Percentiles rank a stretch among this genome's conserved stretches.
phyloP scores from a whole-genome alignment of 2,329 filamentous ascomycete genomes.

The Onygenales sp. region DNA sequence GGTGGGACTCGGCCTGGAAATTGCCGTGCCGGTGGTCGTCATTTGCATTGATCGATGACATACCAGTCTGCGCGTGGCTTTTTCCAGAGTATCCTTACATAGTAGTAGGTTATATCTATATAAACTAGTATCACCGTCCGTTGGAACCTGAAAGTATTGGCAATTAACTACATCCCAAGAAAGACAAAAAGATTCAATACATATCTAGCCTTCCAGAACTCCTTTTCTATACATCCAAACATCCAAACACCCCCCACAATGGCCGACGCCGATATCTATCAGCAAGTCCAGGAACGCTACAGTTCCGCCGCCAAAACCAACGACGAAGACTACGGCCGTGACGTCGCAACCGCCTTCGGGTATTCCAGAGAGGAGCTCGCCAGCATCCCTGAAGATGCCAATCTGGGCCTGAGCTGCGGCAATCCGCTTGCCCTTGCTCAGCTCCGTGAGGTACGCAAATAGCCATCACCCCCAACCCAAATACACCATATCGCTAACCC shows the following conservation, averaged over 20 bases:
- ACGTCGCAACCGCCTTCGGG: conserved; percentile 44
- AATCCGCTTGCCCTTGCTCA: conserved; percentile 44
- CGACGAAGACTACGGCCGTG: conserved; percentile 26
- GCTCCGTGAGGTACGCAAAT: conserved; percentile 30
- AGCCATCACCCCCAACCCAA: neutral
- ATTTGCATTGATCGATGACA: neutral
- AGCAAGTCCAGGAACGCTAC: conserved; percentile 13
- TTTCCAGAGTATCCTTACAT: no score
- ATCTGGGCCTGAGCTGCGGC: conserved; percentile 46
- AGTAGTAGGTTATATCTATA: no score
- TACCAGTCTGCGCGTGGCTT: no score
- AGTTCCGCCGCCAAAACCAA: conserved; percentile 20
- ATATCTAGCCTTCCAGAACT: neutral
- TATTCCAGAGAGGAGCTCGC: conserved; percentile 42
- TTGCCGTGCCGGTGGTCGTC: neutral
- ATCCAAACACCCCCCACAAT: conserved; percentile 1
- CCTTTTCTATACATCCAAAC: neutral
- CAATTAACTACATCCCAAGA: neutral
- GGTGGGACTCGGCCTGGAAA: no score
- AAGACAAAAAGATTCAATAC: neutral
- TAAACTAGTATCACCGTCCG: no score
- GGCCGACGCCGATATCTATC: conserved; percentile 11
- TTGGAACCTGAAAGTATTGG: neutral
- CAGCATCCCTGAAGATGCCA: conserved; percentile 38
- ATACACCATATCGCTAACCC: neutral